Conservation (phyloP, 371 early-diverging fungal species). For the Racocetra persica region DNA sequence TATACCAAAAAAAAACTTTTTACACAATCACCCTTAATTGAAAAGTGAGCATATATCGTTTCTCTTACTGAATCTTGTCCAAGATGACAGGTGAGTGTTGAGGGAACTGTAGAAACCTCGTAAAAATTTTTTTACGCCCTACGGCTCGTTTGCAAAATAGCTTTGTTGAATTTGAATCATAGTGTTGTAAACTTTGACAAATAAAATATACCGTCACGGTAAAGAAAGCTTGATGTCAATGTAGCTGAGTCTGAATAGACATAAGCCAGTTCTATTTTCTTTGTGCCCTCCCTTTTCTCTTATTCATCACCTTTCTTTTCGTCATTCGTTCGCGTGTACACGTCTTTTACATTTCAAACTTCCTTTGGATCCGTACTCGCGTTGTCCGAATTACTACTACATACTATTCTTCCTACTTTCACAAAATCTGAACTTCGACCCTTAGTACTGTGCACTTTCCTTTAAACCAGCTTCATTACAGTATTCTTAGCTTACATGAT, state of each 20-base stretch:
- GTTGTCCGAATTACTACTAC: background rate
- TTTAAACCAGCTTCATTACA: background rate
- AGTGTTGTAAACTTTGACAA: background rate
- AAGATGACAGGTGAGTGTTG: conserved; percentile 29
- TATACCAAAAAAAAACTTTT: background rate
- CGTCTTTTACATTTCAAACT: background rate
- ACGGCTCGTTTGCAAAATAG: background rate
- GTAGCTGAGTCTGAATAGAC: conserved; percentile 1
- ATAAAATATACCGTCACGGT: conserved; percentile 1
- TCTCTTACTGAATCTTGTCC: conserved; percentile 22
- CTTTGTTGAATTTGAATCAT: background rate
- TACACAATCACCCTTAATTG: background rate
- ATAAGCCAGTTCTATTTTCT: conserved; percentile 12
- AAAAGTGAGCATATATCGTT: conserved; percentile 1
- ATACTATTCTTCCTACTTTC: background rate
- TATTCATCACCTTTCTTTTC: conserved; percentile 7
- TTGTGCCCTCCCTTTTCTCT: background rate
- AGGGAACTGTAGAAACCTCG: background rate
- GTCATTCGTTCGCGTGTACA: background rate
- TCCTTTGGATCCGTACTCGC: background rate
- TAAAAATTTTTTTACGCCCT: background rate
- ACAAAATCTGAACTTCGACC: background rate
- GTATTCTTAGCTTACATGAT: background rate
- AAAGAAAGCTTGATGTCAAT: background rate
- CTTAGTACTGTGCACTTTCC: background rate